Conservation (phyloP, 768 basidiomycete genomes). For the Xerocomellus chrysenteron region DNA sequence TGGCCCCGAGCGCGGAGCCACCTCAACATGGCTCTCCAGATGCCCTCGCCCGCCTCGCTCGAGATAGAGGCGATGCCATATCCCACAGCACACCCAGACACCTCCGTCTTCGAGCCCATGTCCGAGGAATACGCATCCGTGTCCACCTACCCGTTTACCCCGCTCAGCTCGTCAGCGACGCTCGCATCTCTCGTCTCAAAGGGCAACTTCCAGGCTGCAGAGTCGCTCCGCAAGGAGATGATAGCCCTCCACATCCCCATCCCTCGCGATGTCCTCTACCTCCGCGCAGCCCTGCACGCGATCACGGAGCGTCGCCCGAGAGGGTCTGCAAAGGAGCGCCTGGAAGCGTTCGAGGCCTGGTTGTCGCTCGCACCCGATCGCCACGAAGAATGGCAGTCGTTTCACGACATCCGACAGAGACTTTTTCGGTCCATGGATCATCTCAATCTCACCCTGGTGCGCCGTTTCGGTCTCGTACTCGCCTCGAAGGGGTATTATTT, state of each 20-base stretch:
- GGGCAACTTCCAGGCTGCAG: conserved; percentile 29
- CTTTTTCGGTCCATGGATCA: conserved; percentile 30
- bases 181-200: conserved; percentile 23
- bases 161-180: conserved; percentile 25
- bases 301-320: conserved; percentile 23
- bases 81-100: conserved; percentile 30
- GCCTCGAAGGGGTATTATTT: conserved; percentile 46
- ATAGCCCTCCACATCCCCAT: conserved; percentile 38
- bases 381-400: conserved; percentile 10
- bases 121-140: conserved; percentile 33
- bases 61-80: conserved; percentile 38
- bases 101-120: conserved; percentile 37
- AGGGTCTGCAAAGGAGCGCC: conserved; percentile 17
- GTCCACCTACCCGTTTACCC: conserved; percentile 15
- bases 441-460: conserved; percentile 37
- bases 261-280: conserved; percentile 36
- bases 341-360: conserved; percentile 40
- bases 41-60: conserved; percentile 36
- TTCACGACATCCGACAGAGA: conserved; percentile 33
- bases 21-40: conserved; percentile 25
- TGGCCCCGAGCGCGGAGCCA: conserved; percentile 23
- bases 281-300: conserved; percentile 35
- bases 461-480: conserved; percentile 43
- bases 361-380: conserved; percentile 42
- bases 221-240: conserved; percentile 41